Conservation (phyloP, 345 rosid genomes). For the Isatis tinctoria region DNA sequence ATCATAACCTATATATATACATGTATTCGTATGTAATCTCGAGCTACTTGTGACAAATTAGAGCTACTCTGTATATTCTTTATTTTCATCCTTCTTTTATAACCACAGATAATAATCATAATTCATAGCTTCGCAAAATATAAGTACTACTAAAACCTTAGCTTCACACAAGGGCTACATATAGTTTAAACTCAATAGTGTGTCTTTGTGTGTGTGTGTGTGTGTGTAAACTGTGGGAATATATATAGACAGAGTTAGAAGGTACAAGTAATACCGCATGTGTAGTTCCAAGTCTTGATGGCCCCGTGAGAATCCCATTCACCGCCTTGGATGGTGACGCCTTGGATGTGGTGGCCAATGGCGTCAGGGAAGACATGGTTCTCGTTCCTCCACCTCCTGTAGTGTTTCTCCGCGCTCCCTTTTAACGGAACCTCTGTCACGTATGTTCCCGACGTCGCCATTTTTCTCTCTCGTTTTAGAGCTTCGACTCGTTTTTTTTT, state of each 20-base stretch:
- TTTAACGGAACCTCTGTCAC: conserved; percentile 23
- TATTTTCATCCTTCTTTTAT: neutral
- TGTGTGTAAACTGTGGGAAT: neutral
- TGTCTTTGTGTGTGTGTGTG: neutral
- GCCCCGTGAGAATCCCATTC: conserved; percentile 24
- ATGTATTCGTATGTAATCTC: too few species aligned
- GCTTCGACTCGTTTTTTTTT: neutral
- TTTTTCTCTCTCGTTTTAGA: neutral
- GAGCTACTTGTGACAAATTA: too few species aligned
- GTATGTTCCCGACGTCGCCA: conserved; percentile 33
- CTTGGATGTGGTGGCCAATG: conserved; percentile 22
- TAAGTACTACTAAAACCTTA: neutral
- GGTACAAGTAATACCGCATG: conserved; percentile 15
- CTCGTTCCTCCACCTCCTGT: conserved; percentile 25
- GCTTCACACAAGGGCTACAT: neutral
- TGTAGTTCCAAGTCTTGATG: conserved; percentile 21
- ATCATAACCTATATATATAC: too few species aligned
- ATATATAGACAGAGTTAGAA: neutral
- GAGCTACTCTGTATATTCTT: neutral
- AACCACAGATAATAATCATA: neutral
- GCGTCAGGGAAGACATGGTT: conserved; percentile 29
- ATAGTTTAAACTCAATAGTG: neutral
- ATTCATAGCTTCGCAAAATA: neutral
- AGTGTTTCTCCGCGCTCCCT: conserved; percentile 12
- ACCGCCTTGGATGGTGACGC: conserved; percentile 22